phyloP scores from a whole-genome alignment of 352 stramenopile genomes.

The Pythium rishiriense region DNA sequence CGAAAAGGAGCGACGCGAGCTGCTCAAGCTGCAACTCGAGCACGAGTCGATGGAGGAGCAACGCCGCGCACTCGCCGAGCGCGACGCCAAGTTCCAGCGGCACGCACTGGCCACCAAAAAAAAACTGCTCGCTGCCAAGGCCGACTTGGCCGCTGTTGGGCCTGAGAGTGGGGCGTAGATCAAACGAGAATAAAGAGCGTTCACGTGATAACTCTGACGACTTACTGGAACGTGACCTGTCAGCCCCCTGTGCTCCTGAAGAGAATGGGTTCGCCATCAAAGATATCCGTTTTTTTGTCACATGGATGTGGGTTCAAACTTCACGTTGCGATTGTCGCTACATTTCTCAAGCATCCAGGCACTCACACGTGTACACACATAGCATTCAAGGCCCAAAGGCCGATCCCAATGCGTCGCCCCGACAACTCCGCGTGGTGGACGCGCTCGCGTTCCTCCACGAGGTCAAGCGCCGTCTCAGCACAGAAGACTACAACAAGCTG shows the following conservation, averaged over 20 bases:
- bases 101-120: constrained; percentile 74
- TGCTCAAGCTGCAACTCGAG: constrained; percentile 80
- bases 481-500: neutral
- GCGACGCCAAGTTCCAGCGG: constrained; percentile 81
- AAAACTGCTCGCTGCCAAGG: constrained; percentile 38
- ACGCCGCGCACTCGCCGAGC: constrained; percentile 48
- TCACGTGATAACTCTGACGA: too few species aligned
- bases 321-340: too few species aligned
- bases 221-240: too few species aligned
- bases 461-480: neutral
- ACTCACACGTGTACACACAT: too few species aligned
- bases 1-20: constrained; percentile 85
- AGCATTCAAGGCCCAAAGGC: too few species aligned
- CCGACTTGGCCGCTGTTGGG: neutral
- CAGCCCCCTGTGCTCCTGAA: too few species aligned
- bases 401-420: too few species aligned
- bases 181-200: too few species aligned
- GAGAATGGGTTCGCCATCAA: too few species aligned
- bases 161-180: neutral
- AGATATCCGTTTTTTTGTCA: too few species aligned
- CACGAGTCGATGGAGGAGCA: constrained; percentile 81
- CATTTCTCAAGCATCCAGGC: too few species aligned
- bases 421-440: neutral
- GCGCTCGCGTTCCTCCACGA: neutral
- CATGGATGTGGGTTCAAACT: too few species aligned